phyloP scores from a whole-genome alignment of 2,329 filamentous ascomycete genomes.

The Penicillium sp. region DNA sequence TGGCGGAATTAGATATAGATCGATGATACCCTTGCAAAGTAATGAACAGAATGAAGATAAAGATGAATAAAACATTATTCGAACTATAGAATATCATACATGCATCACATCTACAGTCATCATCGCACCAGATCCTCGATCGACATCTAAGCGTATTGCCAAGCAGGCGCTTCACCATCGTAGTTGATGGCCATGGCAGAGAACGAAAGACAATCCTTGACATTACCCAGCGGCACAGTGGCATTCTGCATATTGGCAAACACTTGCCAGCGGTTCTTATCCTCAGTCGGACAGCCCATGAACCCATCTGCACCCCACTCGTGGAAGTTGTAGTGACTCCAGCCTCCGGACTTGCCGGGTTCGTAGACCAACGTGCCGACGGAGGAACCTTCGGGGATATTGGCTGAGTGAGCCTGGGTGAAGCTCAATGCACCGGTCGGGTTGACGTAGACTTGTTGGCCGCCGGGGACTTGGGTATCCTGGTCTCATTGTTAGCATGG shows the following conservation, averaged over 20 bases:
- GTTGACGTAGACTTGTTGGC: constrained; percentile 56
- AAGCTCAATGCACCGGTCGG: constrained; percentile 52
- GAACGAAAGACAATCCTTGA: constrained; percentile 38
- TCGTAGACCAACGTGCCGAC: constrained; percentile 46
- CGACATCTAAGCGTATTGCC: constrained; percentile 37
- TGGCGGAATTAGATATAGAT: constrained; percentile 52
- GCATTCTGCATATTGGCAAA: constrained; percentile 39
- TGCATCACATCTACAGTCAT: too few relatives aligned
- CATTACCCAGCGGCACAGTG: constrained; percentile 37
- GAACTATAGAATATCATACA: too few relatives aligned
- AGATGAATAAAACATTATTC: too few relatives aligned
- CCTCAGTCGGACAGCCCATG: constrained; percentile 41
- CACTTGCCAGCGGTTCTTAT: constrained; percentile 35
- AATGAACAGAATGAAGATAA: neutral
- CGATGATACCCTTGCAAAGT: constrained; percentile 19
- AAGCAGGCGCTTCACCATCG: constrained; percentile 29
- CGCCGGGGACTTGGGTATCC: constrained; percentile 55
- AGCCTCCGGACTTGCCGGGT: constrained; percentile 22
- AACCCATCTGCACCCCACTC: constrained; percentile 38
- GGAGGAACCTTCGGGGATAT: constrained; percentile 48
- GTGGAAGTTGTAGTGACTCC: constrained; percentile 29
- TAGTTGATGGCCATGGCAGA: constrained; percentile 32
- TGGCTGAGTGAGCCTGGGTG: constrained; percentile 52
- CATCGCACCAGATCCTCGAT: neutral
- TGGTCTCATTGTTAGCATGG: too few relatives aligned